Evolutionary conservation across 805 yeast species (phyloP).

Genomic region (Lachancea cidri): DNA sequence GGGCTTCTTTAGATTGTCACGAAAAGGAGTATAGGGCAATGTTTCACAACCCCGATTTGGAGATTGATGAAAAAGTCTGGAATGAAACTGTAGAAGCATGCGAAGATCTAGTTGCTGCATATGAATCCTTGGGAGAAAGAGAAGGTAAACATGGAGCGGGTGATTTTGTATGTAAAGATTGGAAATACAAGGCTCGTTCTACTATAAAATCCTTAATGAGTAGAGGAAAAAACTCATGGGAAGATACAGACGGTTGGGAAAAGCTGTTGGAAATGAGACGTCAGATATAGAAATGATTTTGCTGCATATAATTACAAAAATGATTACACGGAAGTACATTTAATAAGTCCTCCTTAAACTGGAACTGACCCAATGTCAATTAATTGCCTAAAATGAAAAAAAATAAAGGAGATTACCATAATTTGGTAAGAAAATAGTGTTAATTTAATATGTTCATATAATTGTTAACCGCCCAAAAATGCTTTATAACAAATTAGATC

Average conservation of each 20-base stretch:
- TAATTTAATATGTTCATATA: no score
- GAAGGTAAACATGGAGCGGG: slow-evolving; percentile 78
- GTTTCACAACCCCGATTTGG: slow-evolving; percentile 58
- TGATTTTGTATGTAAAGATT: slow-evolving; percentile 82
- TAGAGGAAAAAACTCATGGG: slow-evolving; percentile 77
- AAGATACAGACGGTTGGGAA: slow-evolving; percentile 73
- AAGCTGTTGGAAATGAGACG: slow-evolving; percentile 41
- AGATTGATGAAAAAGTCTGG: slow-evolving; percentile 60
- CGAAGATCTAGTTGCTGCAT: slow-evolving; percentile 74
- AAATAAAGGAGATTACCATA: background rate
- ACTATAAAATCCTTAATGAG: slow-evolving; percentile 70
- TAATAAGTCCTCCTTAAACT: no score
- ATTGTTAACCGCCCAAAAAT: no score
- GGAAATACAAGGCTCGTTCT: slow-evolving; percentile 80
- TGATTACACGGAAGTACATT: background rate
- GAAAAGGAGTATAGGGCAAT: slow-evolving; percentile 82
- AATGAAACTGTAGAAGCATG: slow-evolving; percentile 75
- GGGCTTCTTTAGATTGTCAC: slow-evolving; percentile 80
- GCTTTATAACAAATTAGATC: no score
- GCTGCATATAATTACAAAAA: no score
- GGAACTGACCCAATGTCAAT: no score
- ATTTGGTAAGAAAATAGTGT: no score
- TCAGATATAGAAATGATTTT: slow-evolving; percentile 2
- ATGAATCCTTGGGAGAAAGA: slow-evolving; percentile 78
- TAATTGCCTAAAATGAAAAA: background rate